A percentile compares a stretch with the other conserved stretches of the same genome.
These are phyloP conservation scores for Nicotiana benthamiana DNA, from an alignment of 257 asterid species.

Conservation along the genomic window DNA sequence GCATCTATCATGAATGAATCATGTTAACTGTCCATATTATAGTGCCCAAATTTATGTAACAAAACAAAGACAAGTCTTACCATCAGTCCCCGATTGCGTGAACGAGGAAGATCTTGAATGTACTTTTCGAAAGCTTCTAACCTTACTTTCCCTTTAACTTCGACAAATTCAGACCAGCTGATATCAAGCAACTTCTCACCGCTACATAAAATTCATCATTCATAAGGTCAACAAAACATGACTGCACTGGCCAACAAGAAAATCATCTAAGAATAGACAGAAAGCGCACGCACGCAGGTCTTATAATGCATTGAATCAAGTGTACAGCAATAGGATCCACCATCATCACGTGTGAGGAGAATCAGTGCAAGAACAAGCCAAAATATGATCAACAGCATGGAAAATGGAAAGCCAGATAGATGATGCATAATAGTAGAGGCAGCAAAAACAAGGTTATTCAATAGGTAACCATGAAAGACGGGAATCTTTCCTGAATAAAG, in stretches of 20 bases:
- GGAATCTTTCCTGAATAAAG: background rate
- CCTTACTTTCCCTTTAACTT: slow-evolving; percentile 21
- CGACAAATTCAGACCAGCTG: slow-evolving; percentile 20
- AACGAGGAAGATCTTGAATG: slow-evolving; percentile 21
- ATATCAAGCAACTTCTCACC: slow-evolving; percentile 29
- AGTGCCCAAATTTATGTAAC: background rate
- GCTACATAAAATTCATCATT: slow-evolving; percentile 12
- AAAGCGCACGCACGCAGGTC: background rate
- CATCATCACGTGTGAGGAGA: background rate
- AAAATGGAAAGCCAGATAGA: slow-evolving; percentile 1
- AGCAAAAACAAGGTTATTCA: background rate
- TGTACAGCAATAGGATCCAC: background rate
- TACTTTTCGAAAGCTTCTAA: slow-evolving; percentile 18
- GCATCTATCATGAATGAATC: slow-evolving; percentile 1
- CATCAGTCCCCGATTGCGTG: slow-evolving; percentile 25
- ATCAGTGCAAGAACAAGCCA: background rate
- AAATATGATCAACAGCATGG: background rate
- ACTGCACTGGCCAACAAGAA: background rate
- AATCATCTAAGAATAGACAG: background rate
- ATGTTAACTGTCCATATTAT: background rate
- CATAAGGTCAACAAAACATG: slow-evolving; percentile 8
- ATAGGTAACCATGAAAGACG: background rate
- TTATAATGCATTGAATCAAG: background rate
- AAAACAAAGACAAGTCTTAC: slow-evolving; percentile 17
- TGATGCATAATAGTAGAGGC: background rate